These are phyloP conservation scores for Aspergillus sp. DNA, from an alignment of 2,329 filamentous ascomycete genomes.

Conservation along the genomic window DNA sequence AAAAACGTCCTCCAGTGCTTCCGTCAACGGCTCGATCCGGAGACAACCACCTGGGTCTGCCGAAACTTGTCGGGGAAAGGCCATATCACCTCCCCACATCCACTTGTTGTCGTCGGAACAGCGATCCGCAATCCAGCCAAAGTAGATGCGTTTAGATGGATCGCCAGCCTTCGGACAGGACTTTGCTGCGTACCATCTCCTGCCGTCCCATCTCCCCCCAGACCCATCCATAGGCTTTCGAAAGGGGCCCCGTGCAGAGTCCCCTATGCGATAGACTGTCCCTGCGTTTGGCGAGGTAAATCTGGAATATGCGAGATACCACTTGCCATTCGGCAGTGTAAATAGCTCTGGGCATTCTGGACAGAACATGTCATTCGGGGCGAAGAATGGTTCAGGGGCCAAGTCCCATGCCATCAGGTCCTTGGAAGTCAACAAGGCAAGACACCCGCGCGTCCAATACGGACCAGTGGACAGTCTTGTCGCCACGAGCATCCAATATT, in stretches of 20 bases:
- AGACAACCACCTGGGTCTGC: no score
- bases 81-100: no score
- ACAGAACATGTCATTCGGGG: conserved; percentile 3
- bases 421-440: neutral
- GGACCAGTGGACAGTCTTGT: neutral
- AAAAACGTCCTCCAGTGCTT: no score
- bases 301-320: conserved; percentile 1
- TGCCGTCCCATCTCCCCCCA: neutral
- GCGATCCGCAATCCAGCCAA: no score
- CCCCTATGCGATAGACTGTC: neutral
- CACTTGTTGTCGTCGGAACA: no score
- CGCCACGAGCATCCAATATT: conserved; percentile 3
- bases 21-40: no score
- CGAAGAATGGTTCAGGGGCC: neutral
- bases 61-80: no score
- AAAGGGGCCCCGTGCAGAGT: neutral
- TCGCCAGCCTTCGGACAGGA: neutral
- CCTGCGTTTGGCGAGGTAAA: neutral
- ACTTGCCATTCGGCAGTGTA: conserved; percentile 1
- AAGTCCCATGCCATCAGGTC: neutral
- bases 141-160: neutral
- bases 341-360: conserved; percentile 1
- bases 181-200: conserved; percentile 1
- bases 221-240: neutral
- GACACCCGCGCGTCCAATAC: conserved; percentile 1